These are phyloP conservation scores for Flueggea neowawraea DNA, from an alignment of 441 rosid genomes.

Conservation along the genomic window DNA sequence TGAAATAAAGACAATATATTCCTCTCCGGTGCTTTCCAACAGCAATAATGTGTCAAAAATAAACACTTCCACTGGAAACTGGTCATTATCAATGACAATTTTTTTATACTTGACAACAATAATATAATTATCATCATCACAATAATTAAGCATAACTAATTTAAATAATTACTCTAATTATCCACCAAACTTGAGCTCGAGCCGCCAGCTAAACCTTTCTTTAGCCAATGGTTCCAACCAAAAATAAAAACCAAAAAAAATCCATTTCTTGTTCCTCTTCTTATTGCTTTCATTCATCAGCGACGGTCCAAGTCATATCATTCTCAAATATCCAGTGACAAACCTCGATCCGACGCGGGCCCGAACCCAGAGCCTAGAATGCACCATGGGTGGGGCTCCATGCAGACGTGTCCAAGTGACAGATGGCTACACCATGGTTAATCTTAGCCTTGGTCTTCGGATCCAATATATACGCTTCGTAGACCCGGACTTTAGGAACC, in stretches of 20 bases:
- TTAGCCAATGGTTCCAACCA: slow-evolving; percentile 11
- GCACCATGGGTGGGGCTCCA: slow-evolving; percentile 95
- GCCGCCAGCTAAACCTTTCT: slow-evolving; percentile 3
- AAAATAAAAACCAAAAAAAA: neutral
- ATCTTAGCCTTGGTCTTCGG: slow-evolving; percentile 45
- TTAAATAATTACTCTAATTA: neutral
- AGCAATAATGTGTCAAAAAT: neutral
- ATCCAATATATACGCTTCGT: slow-evolving; percentile 78
- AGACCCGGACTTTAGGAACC: slow-evolving; percentile 93
- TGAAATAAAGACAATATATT: no score
- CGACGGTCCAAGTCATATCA: slow-evolving; percentile 85
- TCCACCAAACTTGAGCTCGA: neutral
- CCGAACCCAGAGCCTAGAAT: slow-evolving; percentile 69
- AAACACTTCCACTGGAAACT: neutral
- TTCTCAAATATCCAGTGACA: slow-evolving; percentile 98
- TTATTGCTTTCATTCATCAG: slow-evolving; percentile 32
- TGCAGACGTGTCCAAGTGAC: slow-evolving; percentile 87
- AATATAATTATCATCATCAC: neutral
- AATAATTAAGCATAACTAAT: slow-evolving; percentile 2
- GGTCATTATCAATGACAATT: neutral
- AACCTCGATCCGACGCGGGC: slow-evolving; percentile 83
- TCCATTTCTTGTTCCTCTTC: no score
- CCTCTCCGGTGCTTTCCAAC: neutral
- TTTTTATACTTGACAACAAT: neutral
- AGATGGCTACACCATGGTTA: slow-evolving; percentile 86